Percentiles rank a stretch among this genome's conserved stretches.
phyloP scores from a whole-genome alignment of 306 rosid species.

The Fragaria ananassa region DNA sequence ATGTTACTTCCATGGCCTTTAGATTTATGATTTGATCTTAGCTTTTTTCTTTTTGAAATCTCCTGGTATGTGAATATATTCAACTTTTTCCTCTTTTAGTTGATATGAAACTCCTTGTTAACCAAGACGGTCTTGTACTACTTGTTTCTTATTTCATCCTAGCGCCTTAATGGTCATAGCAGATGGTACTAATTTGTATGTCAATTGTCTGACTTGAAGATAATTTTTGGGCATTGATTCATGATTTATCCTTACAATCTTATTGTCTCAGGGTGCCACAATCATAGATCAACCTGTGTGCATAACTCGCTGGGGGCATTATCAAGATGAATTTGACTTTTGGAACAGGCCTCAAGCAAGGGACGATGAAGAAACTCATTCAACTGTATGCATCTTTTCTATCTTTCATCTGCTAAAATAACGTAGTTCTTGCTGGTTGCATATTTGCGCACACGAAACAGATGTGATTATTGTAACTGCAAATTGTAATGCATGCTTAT shows the following conservation, averaged over 20 bases:
- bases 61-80: background rate
- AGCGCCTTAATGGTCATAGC: background rate
- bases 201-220: background rate
- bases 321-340: slow-evolving; percentile 62
- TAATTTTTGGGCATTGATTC: slow-evolving; percentile 5
- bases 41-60: background rate
- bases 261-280: slow-evolving; percentile 72
- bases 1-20: background rate
- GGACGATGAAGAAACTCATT: slow-evolving; percentile 41
- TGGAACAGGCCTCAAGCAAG: slow-evolving; percentile 53
- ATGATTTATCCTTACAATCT: slow-evolving; percentile 11
- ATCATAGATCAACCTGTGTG: slow-evolving; percentile 86
- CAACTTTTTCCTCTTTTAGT: background rate
- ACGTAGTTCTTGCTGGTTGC: background rate
- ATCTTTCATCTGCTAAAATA: background rate
- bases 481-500: background rate
- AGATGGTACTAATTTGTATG: background rate
- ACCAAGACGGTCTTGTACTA: background rate
- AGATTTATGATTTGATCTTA: background rate
- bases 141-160: background rate
- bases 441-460: background rate
- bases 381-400: slow-evolving; percentile 45
- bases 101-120: background rate
- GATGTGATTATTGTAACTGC: background rate
- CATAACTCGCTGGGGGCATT: slow-evolving; percentile 89